Conservation (phyloP, 352 stramenopile species). For the Aphanomyces invadans region DNA sequence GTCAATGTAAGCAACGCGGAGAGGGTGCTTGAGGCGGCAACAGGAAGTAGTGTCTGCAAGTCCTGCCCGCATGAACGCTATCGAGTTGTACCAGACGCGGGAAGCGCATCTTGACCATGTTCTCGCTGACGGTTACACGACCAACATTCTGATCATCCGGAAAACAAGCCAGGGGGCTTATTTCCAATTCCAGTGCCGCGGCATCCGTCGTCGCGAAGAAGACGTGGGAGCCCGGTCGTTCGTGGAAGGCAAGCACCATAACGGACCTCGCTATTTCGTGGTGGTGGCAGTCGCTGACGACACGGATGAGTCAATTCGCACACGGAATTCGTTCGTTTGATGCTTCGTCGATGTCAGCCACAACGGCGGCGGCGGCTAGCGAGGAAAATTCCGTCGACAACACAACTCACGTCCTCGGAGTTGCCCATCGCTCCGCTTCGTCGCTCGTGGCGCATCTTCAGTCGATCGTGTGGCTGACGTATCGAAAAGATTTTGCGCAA, state of each 20-base stretch:
- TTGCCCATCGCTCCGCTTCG: slow-evolving; percentile 33
- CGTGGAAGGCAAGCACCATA: slow-evolving; percentile 15
- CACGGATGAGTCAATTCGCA: slow-evolving; percentile 67
- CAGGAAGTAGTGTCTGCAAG: too few relatives aligned
- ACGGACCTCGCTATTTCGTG: slow-evolving; percentile 15
- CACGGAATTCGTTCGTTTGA: slow-evolving; percentile 74
- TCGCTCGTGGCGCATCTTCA: slow-evolving; percentile 35
- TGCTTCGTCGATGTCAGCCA: slow-evolving; percentile 31
- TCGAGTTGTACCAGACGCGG: too few relatives aligned
- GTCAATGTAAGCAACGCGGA: too few relatives aligned
- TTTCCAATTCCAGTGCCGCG: not conserved
- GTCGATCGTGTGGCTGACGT: slow-evolving; percentile 84
- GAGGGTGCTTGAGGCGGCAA: too few relatives aligned
- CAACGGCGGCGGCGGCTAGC: slow-evolving; percentile 42
- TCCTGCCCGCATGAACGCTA: too few relatives aligned
- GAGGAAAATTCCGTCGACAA: slow-evolving; percentile 37
- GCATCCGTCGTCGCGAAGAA: slow-evolving; percentile 1
- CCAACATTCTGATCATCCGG: not conserved
- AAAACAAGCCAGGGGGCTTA: not conserved
- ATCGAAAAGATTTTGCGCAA: slow-evolving; percentile 76
- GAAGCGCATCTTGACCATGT: too few relatives aligned
- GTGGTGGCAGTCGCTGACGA: slow-evolving; percentile 22
- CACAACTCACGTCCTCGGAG: slow-evolving; percentile 36
- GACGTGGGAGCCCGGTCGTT: not conserved
- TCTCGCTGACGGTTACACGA: not conserved